phyloP scores from a whole-genome alignment of 495 filamentous ascomycete genomes.

The Penicillium silybi region DNA sequence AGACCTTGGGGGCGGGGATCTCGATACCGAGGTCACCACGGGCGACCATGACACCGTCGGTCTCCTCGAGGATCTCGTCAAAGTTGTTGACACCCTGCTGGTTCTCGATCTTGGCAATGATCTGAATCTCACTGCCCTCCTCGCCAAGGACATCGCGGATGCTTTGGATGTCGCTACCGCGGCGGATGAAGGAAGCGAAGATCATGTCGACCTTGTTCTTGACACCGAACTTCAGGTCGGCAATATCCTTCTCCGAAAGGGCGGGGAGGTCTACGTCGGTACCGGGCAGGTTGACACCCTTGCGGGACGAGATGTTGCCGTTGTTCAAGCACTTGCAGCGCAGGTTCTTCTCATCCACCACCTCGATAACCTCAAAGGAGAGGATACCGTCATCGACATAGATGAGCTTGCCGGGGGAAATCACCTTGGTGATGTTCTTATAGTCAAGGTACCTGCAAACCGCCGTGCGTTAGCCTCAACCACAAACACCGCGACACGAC shows the following conservation, averaged over 20 bases:
- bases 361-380: slow-evolving; percentile 85
- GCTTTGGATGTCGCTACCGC: slow-evolving; percentile 80
- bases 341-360: slow-evolving; percentile 85
- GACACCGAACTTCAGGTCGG: slow-evolving; percentile 88
- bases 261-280: slow-evolving; percentile 98
- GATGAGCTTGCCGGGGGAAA: slow-evolving; percentile 86
- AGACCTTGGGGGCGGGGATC: slow-evolving; percentile 96
- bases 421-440: slow-evolving; percentile 99
- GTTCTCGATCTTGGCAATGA: slow-evolving; percentile 99
- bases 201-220: slow-evolving; percentile 99
- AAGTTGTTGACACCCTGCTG: slow-evolving; percentile 99
- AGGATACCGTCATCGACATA: slow-evolving; percentile 98
- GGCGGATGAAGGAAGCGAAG: slow-evolving; percentile 97
- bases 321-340: slow-evolving; percentile 86
- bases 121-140: slow-evolving; percentile 95
- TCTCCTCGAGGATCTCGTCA: slow-evolving; percentile 91
- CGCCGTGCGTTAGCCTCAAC: slow-evolving; percentile 9
- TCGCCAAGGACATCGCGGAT: slow-evolving; percentile 90
- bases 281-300: slow-evolving; percentile 97
- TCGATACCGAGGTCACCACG: slow-evolving; percentile 98
- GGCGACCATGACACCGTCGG: slow-evolving; percentile 99
- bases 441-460: slow-evolving; percentile 88
- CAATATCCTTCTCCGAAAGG: slow-evolving; percentile 97
- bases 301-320: slow-evolving; percentile 94
- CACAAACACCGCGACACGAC: neutral